A percentile compares a stretch with the other conserved stretches of the same genome.
Conservation (phyloP, 2,329 filamentous ascomycete species). For the Aspergillus brunneoviolaceus region DNA sequence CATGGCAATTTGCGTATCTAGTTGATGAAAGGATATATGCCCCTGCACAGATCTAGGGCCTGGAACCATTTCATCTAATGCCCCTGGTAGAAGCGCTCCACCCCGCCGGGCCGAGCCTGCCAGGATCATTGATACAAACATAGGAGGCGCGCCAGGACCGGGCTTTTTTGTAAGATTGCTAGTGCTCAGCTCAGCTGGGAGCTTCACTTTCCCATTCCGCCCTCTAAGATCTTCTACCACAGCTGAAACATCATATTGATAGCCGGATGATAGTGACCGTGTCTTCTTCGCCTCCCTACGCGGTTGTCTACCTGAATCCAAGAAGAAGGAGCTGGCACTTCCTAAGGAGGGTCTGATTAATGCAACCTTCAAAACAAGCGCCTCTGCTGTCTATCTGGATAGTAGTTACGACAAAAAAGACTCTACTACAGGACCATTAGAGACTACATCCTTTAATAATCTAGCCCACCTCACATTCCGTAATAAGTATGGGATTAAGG, state of each 20-base stretch:
- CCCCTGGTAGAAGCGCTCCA: no score
- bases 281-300: conserved; percentile 17
- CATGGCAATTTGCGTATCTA: no score
- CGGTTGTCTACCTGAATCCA: conserved; percentile 13
- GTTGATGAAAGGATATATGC: no score
- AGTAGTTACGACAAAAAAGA: not conserved
- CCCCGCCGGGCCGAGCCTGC: no score
- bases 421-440: conserved; percentile 9
- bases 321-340: conserved; percentile 15
- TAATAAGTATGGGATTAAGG: conserved; percentile 10
- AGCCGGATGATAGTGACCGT: conserved; percentile 7
- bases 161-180: no score
- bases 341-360: conserved; percentile 13
- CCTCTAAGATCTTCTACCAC: no score
- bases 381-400: conserved; percentile 14
- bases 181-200: no score
- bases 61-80: no score
- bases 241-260: not conserved
- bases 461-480: conserved; percentile 13
- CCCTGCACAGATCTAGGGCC: no score
- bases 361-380: conserved; percentile 14
- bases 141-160: no score
- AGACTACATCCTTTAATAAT: conserved; percentile 12
- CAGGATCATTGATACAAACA: no score
- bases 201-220: no score